Evolutionary conservation across 352 stramenopile species (phyloP).

Genomic region (Pythium oligandrum): DNA sequence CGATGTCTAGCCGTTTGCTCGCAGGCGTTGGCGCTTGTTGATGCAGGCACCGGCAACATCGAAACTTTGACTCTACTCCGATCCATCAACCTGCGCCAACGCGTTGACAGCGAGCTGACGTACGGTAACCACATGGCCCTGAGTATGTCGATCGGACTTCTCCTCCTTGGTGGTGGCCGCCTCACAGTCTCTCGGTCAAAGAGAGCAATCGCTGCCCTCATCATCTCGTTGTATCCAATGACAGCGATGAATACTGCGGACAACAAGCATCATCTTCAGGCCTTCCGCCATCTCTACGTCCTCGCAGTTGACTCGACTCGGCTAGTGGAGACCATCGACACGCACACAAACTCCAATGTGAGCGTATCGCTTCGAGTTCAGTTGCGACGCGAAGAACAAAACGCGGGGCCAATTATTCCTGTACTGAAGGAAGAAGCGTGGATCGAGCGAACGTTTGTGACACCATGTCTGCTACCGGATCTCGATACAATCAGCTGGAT

Average conservation of each 20-base stretch:
- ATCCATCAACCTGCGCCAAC: conserved; percentile 70
- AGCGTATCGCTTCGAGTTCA: conserved; percentile 45
- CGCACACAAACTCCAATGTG: conserved; percentile 41
- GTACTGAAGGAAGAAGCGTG: conserved; percentile 3
- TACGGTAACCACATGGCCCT: conserved; percentile 97
- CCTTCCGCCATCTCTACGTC: conserved; percentile 90
- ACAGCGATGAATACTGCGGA: conserved; percentile 90
- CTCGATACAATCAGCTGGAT: conserved; percentile 53
- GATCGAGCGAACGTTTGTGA: conserved; percentile 27
- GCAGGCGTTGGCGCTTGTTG: conserved; percentile 92
- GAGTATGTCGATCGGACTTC: conserved; percentile 92
- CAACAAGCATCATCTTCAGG: conserved; percentile 90
- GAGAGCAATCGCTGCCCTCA: conserved; percentile 91
- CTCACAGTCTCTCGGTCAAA: conserved; percentile 87
- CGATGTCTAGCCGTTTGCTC: conserved; percentile 91
- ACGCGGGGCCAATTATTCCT: not conserved
- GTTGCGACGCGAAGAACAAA: conserved; percentile 18
- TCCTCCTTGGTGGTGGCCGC: conserved; percentile 95
- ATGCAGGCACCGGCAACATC: conserved; percentile 94
- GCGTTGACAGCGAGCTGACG: conserved; percentile 76
- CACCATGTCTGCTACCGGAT: conserved; percentile 69
- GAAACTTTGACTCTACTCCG: conserved; percentile 92
- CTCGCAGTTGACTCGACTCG: conserved; percentile 72
- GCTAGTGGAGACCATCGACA: conserved; percentile 73
- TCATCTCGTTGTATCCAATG: conserved; percentile 94